These are phyloP conservation scores for Daldinia concentrica DNA, from an alignment of 495 filamentous ascomycete species.

Conservation along the genomic window DNA sequence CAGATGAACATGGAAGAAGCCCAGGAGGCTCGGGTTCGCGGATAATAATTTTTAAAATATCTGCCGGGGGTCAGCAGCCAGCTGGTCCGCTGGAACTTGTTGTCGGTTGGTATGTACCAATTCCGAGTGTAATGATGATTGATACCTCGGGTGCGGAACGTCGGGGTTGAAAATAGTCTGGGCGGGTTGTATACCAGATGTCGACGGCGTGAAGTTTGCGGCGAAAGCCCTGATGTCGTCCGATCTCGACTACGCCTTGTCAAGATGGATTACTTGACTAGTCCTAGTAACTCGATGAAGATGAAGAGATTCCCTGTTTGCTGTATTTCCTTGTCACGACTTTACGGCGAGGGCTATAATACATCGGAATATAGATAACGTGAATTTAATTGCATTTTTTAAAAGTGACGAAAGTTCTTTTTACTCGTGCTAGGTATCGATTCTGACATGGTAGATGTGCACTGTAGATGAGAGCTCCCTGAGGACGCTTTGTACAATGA, in stretches of 20 bases:
- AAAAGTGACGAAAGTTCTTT: background rate
- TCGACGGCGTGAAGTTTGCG: slow-evolving; percentile 24
- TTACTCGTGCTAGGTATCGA: background rate
- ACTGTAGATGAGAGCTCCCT: no score
- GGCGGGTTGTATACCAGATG: slow-evolving; percentile 21
- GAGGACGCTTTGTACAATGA: no score
- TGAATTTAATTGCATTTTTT: slow-evolving; percentile 32
- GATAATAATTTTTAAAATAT: slow-evolving; percentile 54
- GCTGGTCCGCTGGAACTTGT: slow-evolving; percentile 40
- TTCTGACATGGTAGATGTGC: background rate
- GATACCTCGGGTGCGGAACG: slow-evolving; percentile 38
- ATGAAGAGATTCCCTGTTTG: slow-evolving; percentile 44
- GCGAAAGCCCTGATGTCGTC: slow-evolving; percentile 38
- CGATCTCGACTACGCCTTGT: slow-evolving; percentile 24
- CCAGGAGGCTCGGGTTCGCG: slow-evolving; percentile 58
- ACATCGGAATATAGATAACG: slow-evolving; percentile 43
- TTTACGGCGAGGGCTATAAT: slow-evolving; percentile 57
- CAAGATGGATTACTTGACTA: slow-evolving; percentile 37
- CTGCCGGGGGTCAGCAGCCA: slow-evolving; percentile 44
- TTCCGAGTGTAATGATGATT: slow-evolving; percentile 38
- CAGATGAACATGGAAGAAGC: slow-evolving; percentile 56
- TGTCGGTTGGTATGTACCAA: slow-evolving; percentile 32
- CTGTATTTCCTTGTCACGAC: slow-evolving; percentile 53
- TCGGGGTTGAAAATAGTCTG: slow-evolving; percentile 28
- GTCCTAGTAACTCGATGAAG: slow-evolving; percentile 38